phyloP scores from a whole-genome alignment of 2,329 filamentous ascomycete genomes.

The Septoria petroselini region DNA sequence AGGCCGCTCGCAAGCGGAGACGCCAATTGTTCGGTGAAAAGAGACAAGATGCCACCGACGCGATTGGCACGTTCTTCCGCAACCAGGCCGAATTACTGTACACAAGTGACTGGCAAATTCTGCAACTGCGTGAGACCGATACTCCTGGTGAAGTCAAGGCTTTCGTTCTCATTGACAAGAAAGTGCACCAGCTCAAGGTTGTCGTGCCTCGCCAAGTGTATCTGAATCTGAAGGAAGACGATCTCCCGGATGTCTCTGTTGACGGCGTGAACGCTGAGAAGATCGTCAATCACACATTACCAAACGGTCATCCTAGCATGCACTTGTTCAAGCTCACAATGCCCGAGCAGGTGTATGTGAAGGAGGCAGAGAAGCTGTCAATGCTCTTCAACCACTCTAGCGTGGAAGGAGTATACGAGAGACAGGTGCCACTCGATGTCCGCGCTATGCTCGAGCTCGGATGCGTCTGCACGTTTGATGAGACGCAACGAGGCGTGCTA shows the following conservation, averaged over 20 bases:
- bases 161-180: slow-evolving; percentile 88
- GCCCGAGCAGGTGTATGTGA: slow-evolving; percentile 80
- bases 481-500: slow-evolving; percentile 82
- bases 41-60: slow-evolving; percentile 58
- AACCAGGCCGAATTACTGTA: slow-evolving; percentile 89
- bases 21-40: slow-evolving; percentile 92
- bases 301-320: slow-evolving; percentile 89
- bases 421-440: slow-evolving; percentile 80
- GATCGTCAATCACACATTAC: slow-evolving; percentile 85
- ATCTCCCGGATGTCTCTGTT: slow-evolving; percentile 84
- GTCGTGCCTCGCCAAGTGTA: slow-evolving; percentile 87
- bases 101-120: slow-evolving; percentile 89
- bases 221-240: slow-evolving; percentile 82
- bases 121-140: slow-evolving; percentile 80
- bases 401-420: slow-evolving; percentile 96
- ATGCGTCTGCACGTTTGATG: slow-evolving; percentile 89
- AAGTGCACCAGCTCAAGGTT: slow-evolving; percentile 82
- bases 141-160: slow-evolving; percentile 82
- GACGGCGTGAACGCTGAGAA: slow-evolving; percentile 86
- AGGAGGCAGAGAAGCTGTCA: slow-evolving; percentile 77
- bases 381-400: slow-evolving; percentile 85
- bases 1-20: slow-evolving; percentile 77
- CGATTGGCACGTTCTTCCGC: slow-evolving; percentile 71
- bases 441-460: slow-evolving; percentile 86
- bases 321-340: slow-evolving; percentile 94